These are phyloP conservation scores for Hanseniaspora taiwanica DNA, from an alignment of 805 yeast species.

Conservation along the genomic window DNA sequence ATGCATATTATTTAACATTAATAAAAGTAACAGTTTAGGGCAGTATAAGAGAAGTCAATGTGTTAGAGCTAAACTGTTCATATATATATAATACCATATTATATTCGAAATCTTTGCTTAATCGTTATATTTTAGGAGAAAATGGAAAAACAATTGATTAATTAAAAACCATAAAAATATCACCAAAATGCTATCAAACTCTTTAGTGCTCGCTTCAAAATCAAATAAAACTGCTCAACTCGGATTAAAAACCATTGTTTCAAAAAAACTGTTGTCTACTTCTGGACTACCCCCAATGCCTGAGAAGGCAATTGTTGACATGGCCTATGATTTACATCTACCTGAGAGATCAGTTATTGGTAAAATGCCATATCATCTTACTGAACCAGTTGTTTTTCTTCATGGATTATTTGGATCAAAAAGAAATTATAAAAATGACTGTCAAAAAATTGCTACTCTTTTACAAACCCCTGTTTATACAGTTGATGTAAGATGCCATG, in stretches of 20 bases:
- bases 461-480: conserved; percentile 26
- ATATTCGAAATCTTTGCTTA: background rate
- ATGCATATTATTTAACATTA: background rate
- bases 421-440: conserved; percentile 28
- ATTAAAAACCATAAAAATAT: background rate
- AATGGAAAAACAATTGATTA: background rate
- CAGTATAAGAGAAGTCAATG: conserved; percentile 5
- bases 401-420: conserved; percentile 39
- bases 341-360: conserved; percentile 15
- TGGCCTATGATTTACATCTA: conserved; percentile 20
- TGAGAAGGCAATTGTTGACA: conserved; percentile 11
- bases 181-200: background rate
- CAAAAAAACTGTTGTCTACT: background rate
- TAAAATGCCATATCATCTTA: conserved; percentile 13
- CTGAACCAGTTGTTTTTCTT: conserved; percentile 27
- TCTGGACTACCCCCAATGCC: conserved; percentile 10
- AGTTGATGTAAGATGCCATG: conserved; percentile 39
- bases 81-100: no score
- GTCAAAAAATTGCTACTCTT: conserved; percentile 22
- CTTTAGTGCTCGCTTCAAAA: background rate
- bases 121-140: background rate
- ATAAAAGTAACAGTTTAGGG: background rate
- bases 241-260: no score
- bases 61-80: background rate
- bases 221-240: no score